Evolutionary conservation across 2,329 filamentous ascomycete species (phyloP), one percentile per base, ranked within the genome.

Genomic region (Fusarium sp.): DNA sequence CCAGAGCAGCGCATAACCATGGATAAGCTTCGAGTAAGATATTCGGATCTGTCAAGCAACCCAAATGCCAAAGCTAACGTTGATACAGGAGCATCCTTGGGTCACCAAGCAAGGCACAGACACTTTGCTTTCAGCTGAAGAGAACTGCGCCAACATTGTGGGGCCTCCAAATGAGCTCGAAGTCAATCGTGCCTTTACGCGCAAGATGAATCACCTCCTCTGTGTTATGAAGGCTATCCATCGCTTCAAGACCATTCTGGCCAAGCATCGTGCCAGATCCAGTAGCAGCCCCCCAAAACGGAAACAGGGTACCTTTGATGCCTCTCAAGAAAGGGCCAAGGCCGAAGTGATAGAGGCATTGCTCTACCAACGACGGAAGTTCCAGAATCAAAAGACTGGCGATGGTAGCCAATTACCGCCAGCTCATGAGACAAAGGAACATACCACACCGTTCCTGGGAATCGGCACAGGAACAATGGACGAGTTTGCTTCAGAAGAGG

Each of bases 171-270:
- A 95, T 58, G 92, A 96, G 71, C 89, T 94, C 56, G 96, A 99
- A 79, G 87, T 97, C 75, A 93, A 93, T 72, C 89, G 91, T 67
- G 96, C 96, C 15, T 96, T 98, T 67, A 98, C 96, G 4, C 88
- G 88, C 23, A 96, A 94, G 74, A 94, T 98, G 86, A 90, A 90
- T 60, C 91, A 96, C 75, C 84, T 98, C 4, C 83, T 98, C 58
- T 92, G 90, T 51, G 92, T 98, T 69, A 91, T 98, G 84, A 96
- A 93, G 87, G 96, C 94, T 6, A 95, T 96, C 39, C 90, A 91
- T 66, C 92, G 91, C 58, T 97, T 98, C 83, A 97, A 96, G 77
- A 82, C 86, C 49, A 83, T 96, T 11, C 80, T 96, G n/a, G 72
- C 69, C 3, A 76, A 67, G 27, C 74, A 69, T 20, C 65, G 69